phyloP scores from a whole-genome alignment of 306 rosid species.

The Begonia loranthoides region DNA sequence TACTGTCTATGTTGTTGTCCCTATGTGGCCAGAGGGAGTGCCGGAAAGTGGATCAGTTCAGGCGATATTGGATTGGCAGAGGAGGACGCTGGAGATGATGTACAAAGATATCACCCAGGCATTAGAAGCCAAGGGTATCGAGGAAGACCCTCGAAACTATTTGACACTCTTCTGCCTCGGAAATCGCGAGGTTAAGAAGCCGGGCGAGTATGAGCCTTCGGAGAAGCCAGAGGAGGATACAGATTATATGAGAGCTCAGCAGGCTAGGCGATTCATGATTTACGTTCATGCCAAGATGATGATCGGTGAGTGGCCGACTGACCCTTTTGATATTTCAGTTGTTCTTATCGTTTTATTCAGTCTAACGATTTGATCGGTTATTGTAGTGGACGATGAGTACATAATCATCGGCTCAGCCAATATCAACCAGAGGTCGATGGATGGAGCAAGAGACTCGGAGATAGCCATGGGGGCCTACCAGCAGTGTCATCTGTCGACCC shows the following conservation, averaged over 20 bases:
- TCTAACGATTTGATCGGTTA: too few species aligned
- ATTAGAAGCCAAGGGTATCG: neutral
- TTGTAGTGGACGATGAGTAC: constrained; percentile 1
- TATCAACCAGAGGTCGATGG: constrained; percentile 2
- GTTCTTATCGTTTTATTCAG: too few species aligned
- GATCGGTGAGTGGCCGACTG: neutral
- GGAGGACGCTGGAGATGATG: constrained; percentile 2
- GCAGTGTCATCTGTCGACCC: neutral
- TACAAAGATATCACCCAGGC: neutral
- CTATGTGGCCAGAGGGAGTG: constrained; percentile 1
- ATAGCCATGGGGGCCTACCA: constrained; percentile 1
- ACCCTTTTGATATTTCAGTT: too few species aligned
- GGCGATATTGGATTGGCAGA: neutral
- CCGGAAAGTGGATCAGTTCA: constrained; percentile 1
- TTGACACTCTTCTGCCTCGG: neutral
- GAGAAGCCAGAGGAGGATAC: neutral
- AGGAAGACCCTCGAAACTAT: neutral
- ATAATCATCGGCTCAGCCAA: constrained; percentile 1
- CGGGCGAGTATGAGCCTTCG: neutral
- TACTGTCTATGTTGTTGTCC: neutral
- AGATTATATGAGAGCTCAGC: neutral
- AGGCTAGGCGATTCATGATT: neutral
- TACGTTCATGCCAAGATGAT: constrained; percentile 1
- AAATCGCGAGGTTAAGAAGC: neutral
- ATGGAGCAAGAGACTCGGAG: constrained; percentile 3